phyloP scores from a whole-genome alignment of 306 rosid species.

The Inga laurina region DNA sequence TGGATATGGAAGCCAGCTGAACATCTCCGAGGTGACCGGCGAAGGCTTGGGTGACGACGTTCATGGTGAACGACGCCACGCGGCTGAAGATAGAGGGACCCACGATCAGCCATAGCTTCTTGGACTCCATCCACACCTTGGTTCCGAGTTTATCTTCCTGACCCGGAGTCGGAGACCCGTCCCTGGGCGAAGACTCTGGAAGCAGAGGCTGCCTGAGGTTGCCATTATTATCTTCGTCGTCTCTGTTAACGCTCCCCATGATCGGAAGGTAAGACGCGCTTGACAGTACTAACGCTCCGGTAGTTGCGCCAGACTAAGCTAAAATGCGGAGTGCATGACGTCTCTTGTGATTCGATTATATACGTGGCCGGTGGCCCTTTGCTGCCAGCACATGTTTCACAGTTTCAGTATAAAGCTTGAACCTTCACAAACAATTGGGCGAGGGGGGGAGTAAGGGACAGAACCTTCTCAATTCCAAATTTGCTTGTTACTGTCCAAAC shows the following conservation, averaged over 20 bases:
- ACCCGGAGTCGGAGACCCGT: no score
- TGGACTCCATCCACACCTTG: slow-evolving; percentile 5
- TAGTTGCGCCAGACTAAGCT: background rate
- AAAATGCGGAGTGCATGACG: background rate
- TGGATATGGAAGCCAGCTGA: slow-evolving; percentile 6
- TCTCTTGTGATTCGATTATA: background rate
- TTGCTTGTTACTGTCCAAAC: background rate
- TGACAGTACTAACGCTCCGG: background rate
- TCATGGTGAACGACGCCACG: slow-evolving; percentile 15
- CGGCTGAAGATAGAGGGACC: slow-evolving; percentile 26
- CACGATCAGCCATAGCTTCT: slow-evolving; percentile 25
- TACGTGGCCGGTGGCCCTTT: background rate
- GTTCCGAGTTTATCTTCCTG: background rate
- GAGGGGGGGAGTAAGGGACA: background rate
- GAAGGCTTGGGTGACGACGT: slow-evolving; percentile 17
- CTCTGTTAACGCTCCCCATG: background rate
- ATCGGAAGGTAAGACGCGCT: background rate
- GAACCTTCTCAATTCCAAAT: background rate
- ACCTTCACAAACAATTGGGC: background rate
- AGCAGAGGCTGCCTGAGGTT: background rate
- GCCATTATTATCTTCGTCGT: background rate
- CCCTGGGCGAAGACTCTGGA: background rate
- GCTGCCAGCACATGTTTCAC: background rate
- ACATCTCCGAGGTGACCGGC: slow-evolving; percentile 30
- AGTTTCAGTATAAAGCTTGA: background rate